Evolutionary conservation across 1,139 yeast genomes (phyloP), one percentile per base, ranked within the genome.

Genomic region (Spathaspora sp.): DNA sequence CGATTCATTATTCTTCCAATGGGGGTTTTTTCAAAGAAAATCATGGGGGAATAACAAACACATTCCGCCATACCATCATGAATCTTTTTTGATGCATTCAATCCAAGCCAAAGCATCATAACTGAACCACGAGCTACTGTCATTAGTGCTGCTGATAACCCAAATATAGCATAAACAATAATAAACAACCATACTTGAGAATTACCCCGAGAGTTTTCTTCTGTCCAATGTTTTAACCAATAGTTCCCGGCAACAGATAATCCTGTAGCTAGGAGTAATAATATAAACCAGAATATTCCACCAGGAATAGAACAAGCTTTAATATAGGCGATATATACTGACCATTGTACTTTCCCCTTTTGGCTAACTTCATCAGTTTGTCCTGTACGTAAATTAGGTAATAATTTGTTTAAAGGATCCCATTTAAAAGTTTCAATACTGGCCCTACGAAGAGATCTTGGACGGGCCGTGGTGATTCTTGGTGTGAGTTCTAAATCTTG

Each of bases 1-100:
- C 72, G 56, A 49, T 67, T 67, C 59, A 65, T 60, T 13, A 67
- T 64, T 44, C 71, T 51, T 0, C 70, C 72, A 20, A 61, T 55
- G 10, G 73, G 73, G 0, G 71, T 67, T 11, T 70, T 60, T 47
- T 68, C 73, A 50, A 68, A 68, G 51, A 67, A 67, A 1, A 62
- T 57, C 72, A 68, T 68, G 8, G 72, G 72, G 2, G 70, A 58
- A 39, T 63, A 54, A 47, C 67, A 51, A 1, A 68, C 63, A 16
- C 63, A 50, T 25, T 49, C 43, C 4, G 68, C 67, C 69, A 68
- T 63, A 17, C 48, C 53, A 44, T 65, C 68, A 47, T 68, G 72
- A 47, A 67, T 63, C 41, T 54, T 52, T 31, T 43, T 54, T 1
- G 71, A 61, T 1, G 68, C 67, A 37, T 54, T 54, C 18, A 65